Percentiles rank a stretch among this genome's conserved stretches.
Evolutionary conservation across 441 rosid species (phyloP).

Genomic region (Jatropha multifida): DNA sequence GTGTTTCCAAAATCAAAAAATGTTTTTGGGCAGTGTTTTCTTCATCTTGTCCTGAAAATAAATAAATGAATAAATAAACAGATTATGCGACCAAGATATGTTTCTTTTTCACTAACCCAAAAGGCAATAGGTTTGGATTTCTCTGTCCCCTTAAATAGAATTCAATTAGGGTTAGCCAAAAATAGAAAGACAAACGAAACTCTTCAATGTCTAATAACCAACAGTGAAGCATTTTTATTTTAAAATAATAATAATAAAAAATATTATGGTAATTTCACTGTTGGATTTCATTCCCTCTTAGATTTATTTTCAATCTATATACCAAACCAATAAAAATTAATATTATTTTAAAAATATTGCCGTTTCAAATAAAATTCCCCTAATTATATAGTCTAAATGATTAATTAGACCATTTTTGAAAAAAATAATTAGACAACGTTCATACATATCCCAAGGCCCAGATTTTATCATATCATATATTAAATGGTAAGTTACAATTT

Average conservation of each 20-base stretch:
- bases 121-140: not conserved
- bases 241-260: too few species aligned
- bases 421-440: not conserved
- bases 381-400: not conserved
- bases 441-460: not conserved
- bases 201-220: not conserved
- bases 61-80: too few species aligned
- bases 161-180: not conserved
- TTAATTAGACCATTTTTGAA: too few species aligned
- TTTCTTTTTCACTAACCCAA: not conserved
- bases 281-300: not conserved
- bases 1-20: too few species aligned
- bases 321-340: not conserved
- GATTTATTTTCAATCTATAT: too few species aligned
- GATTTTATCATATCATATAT: constrained; percentile 9
- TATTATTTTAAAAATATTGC: too few species aligned
- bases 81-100: too few species aligned
- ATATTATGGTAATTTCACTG: not conserved
- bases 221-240: not conserved
- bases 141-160: not conserved
- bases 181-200: not conserved
- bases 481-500: not conserved
- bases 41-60: too few species aligned
- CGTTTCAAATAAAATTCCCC: not conserved
- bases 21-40: too few species aligned